A percentile compares a stretch with the other conserved stretches of the same genome.
Evolutionary conservation across 1,284 basidiomycete species (phyloP).

Genomic region (Malassezia yamatoensis): DNA sequence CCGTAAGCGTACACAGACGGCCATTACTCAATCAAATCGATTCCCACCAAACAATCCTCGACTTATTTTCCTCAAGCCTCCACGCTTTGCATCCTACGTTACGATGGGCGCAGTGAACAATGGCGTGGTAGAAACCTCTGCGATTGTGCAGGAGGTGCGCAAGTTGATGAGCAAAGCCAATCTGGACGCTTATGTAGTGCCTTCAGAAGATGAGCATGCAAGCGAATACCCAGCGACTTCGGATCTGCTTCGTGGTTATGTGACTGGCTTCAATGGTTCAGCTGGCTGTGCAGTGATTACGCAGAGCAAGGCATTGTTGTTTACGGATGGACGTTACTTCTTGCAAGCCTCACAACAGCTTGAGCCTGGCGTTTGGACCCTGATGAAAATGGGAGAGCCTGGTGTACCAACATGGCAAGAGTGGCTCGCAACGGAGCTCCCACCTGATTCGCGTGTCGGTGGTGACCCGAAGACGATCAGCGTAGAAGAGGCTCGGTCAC

Average conservation of each 20-base stretch:
- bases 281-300: conserved; percentile 75
- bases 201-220: conserved; percentile 57
- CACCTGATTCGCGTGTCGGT: conserved; percentile 28
- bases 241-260: conserved; percentile 72
- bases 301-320: conserved; percentile 53
- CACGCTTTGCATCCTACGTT: background rate
- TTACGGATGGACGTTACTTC: conserved; percentile 90
- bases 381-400: conserved; percentile 70
- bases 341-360: conserved; percentile 83
- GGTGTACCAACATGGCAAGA: conserved; percentile 76
- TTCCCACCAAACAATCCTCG: background rate
- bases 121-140: conserved; percentile 34
- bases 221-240: conserved; percentile 62
- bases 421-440: conserved; percentile 30
- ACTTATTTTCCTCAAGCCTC: no score
- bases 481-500: conserved; percentile 42
- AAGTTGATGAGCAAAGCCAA: conserved; percentile 27
- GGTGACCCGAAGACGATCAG: conserved; percentile 38
- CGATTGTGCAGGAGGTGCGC: conserved; percentile 30
- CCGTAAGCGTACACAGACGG: no score
- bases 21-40: background rate
- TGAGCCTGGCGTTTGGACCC: conserved; percentile 69
- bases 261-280: conserved; percentile 85
- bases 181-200: conserved; percentile 45
- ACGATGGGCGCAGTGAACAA: conserved; percentile 40